Evolutionary conservation across 179 eudicot species (phyloP).

Genomic region (Gypsophila paniculata): DNA sequence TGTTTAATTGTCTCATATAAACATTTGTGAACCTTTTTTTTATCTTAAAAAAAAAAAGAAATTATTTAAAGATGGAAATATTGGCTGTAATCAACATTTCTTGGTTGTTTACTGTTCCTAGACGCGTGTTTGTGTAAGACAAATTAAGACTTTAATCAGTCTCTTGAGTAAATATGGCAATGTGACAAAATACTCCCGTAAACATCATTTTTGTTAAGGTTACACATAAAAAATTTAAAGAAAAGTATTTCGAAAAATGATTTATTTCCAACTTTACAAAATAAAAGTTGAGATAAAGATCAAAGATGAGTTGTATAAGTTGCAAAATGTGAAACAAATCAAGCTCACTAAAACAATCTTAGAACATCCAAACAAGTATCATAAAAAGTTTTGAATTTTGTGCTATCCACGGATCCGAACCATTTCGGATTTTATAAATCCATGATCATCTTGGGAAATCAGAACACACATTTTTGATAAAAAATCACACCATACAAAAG

Average conservation of each 20-base stretch:
- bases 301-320: conserved; percentile 11
- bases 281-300: conserved; percentile 11
- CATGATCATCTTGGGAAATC: conserved; percentile 2
- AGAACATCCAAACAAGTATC: conserved; percentile 19
- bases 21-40: too few species aligned
- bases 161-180: conserved; percentile 1
- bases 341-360: conserved; percentile 13
- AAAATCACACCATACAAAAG: conserved; percentile 13
- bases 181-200: conserved; percentile 4
- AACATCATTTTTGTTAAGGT: neutral
- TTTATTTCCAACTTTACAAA: conserved; percentile 16
- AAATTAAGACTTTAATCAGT: conserved; percentile 5
- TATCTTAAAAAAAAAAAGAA: neutral
- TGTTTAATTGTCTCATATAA: too few species aligned
- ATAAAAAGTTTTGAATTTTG: conserved; percentile 7
- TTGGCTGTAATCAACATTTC: neutral
- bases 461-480: neutral
- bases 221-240: neutral
- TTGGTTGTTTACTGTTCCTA: neutral
- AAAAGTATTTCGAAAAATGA: neutral
- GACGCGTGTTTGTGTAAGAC: neutral
- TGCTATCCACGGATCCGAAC: conserved; percentile 9
- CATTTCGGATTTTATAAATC: conserved; percentile 22
- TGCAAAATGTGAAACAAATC: conserved; percentile 17
- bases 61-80: neutral